Percentiles rank a stretch among this genome's conserved stretches.
Conservation (phyloP, 2,329 filamentous ascomycete genomes). For the Alternaria ventricosa region DNA sequence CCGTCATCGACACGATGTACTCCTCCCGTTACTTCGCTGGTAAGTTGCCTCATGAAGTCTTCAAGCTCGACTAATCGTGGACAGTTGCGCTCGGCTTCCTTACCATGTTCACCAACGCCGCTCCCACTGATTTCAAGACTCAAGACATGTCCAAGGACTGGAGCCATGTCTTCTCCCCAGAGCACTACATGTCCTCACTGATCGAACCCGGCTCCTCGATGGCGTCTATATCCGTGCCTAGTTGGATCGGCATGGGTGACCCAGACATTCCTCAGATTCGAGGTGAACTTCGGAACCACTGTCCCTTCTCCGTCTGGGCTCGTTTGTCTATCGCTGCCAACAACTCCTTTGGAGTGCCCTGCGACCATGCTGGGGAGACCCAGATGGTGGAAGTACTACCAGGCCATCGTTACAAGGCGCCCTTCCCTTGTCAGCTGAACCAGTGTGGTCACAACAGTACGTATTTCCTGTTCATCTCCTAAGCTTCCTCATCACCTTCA, state of each 20-base stretch:
- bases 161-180: background rate
- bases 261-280: background rate
- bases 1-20: background rate
- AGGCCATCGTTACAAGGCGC: background rate
- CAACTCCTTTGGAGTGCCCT: background rate
- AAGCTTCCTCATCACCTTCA: background rate
- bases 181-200: background rate
- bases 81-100: background rate
- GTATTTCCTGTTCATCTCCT: background rate
- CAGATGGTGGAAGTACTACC: background rate
- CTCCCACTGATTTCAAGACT: background rate
- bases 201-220: background rate
- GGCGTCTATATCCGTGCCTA: background rate
- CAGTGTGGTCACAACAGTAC: slow-evolving; percentile 2
- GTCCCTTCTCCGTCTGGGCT: background rate
- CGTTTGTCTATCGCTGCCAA: background rate
- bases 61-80: background rate
- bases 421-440: background rate
- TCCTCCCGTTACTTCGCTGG: background rate
- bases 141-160: slow-evolving; percentile 1
- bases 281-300: background rate
- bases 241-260: background rate
- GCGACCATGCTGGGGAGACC: background rate
- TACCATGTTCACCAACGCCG: background rate
- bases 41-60: background rate